Base-by-base conservation (phyloP, 805 yeast genomes). In the Candida namnaoensis region DNA sequence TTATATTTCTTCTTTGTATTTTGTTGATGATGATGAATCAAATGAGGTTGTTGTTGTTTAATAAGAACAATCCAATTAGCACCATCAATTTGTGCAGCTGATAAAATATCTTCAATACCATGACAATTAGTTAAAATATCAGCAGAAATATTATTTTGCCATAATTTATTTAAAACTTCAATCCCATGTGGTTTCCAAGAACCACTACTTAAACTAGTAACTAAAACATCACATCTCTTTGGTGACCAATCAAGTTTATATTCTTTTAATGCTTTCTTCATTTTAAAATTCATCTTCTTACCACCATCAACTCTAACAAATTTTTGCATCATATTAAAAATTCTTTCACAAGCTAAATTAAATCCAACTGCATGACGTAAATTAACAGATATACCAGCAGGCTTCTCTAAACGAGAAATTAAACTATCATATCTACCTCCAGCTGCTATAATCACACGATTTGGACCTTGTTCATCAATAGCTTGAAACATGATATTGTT, bases 351-450 rank as follows among this genome's bases (percentile, higher is more conserved):
- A 0, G 93, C 86, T 42, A 93, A 60, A 46, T 87, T 82, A 54
- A 93, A 82, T 0, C 99, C 98, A 36, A 90, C 97, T 1, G 88
- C 95, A 41, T 71, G 69, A 19, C 74, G 69, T 39, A 72, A 46
- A 34, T 53, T 55, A 1, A 54, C 40, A 38, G 56, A 56, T 4
- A 56, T 60, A 19, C 68, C 56, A 44, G 75, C 62, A 1, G 78
- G 72, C 48, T 85, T 78, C 0, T 91, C 75, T 45, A 88, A 71
- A 14, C 80, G 70, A 3, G 76, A 66, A 12, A 88, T 75, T 48
- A 93, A 68, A 19, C 69, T 66, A 53, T 91, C 98, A 56, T 88
- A 93, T 42, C 99, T 68, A 3, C 99, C 99, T 37, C 99, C 99
- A 0, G 93, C 91, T 13, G 93, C 93, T 35, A 93, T 66, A 30